These are phyloP conservation scores for Onygena corvina DNA, from an alignment of 2,329 filamentous ascomycete genomes.

Conservation along the genomic window DNA sequence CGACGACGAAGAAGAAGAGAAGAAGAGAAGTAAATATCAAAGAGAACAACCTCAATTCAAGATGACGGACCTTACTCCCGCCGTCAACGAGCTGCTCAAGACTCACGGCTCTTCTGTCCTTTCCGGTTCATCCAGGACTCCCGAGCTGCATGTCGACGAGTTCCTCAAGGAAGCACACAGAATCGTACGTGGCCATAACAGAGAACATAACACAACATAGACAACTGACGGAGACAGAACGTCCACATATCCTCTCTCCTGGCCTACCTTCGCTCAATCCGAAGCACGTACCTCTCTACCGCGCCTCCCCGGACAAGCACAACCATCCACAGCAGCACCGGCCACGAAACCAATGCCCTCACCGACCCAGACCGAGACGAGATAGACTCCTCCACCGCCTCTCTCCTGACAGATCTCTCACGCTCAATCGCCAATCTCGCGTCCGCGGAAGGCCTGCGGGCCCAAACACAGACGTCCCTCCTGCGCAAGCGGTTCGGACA, in stretches of 20 bases:
- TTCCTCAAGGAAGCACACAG: slow-evolving; percentile 90
- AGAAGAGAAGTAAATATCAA: neutral
- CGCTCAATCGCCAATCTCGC: slow-evolving; percentile 66
- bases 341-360: slow-evolving; percentile 36
- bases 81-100: slow-evolving; percentile 27
- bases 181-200: slow-evolving; percentile 50
- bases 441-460: slow-evolving; percentile 69
- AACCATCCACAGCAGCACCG: slow-evolving; percentile 19
- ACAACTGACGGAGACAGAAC: slow-evolving; percentile 48
- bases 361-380: slow-evolving; percentile 73
- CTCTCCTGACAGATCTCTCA: slow-evolving; percentile 74
- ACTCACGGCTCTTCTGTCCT: slow-evolving; percentile 27
- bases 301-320: slow-evolving; percentile 49
- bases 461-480: slow-evolving; percentile 59
- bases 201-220: neutral
- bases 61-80: slow-evolving; percentile 35
- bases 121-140: slow-evolving; percentile 20
- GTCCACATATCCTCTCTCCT: slow-evolving; percentile 71
- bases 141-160: slow-evolving; percentile 49
- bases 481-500: slow-evolving; percentile 60
- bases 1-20: no score
- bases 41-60: slow-evolving; percentile 2
- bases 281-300: slow-evolving; percentile 82
- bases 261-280: slow-evolving; percentile 66
- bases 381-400: slow-evolving; percentile 77